Evolutionary conservation across 169 alveolate species (phyloP), one percentile per base, ranked within the genome.

Genomic region (Eimeria necatrix): DNA sequence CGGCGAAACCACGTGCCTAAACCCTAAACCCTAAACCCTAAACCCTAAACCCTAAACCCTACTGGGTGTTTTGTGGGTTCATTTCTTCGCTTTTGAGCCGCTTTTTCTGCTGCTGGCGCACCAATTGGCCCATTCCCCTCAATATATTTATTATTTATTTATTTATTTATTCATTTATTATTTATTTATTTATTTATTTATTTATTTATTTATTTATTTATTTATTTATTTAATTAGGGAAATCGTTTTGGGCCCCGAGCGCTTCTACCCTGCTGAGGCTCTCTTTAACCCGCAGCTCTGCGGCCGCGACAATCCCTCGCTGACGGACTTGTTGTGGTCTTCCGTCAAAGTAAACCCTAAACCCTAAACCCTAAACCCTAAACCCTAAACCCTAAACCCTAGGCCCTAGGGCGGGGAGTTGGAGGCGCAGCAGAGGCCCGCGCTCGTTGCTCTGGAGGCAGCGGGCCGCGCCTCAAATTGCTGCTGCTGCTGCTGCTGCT

Each of bases 261-360:
- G 98, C 59, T 96, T 96, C 24, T 96, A 95, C 88, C 96, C 97
- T 32, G 95, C 98, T 3, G 98, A 97, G 85, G 96, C 95, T 46
- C 91, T 97, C n/a, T 97, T 97, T 84, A 96, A 96, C 80, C 97
- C 97, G n/a, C 95, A 92, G 78, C 94, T 96, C 26, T 91, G 95
- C 41, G 86, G 93, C 89, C 64, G 97, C 49, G 97, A 96, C 93
- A 94, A 90, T 81, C 96, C 93, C 16, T 95, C 97, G 14, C 94
- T 96, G 26, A 94, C 89, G 78, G 97, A 95, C 60, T 88, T 96
- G 24, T 90, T 96, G n/a, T 93, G 95, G 97, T 94, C 94, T 8
- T 96, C 97, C 4, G 95, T 96, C 51, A 91, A 83, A 70, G 94
- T 84, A n/a, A 16, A n/a, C 64, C n/a, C 7, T 53, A 53, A 53